These are phyloP conservation scores for Brassica balearica DNA, from an alignment of 441 rosid species.

Conservation along the genomic window DNA sequence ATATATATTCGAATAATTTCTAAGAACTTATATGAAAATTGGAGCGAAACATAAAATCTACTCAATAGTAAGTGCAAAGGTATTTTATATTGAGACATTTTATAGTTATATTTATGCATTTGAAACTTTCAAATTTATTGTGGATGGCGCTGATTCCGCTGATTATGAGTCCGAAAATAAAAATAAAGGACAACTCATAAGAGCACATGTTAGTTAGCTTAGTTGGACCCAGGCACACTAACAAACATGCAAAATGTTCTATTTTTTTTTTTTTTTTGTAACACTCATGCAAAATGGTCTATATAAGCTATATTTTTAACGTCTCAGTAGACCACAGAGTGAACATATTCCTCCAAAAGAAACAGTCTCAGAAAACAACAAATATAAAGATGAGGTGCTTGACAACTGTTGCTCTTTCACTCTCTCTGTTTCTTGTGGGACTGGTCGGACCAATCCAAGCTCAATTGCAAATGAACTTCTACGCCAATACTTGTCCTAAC, in stretches of 20 bases:
- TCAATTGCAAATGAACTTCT: conserved; percentile 62
- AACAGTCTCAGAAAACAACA: conserved; percentile 11
- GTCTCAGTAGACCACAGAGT: conserved; percentile 33
- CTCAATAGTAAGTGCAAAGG: conserved; percentile 1
- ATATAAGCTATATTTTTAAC: conserved; percentile 29
- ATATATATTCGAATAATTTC: not conserved
- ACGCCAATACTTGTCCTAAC: conserved; percentile 71
- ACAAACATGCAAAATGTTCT: conserved; percentile 29
- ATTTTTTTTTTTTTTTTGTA: too few species aligned
- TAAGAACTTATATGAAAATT: not conserved
- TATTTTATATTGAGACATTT: not conserved
- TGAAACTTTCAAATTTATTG: not conserved
- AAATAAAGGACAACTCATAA: conserved; percentile 30
- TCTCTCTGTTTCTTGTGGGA: conserved; percentile 45
- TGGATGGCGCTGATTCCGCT: not conserved
- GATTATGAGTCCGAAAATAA: not conserved
- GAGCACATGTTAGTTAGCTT: conserved; percentile 47
- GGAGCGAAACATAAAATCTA: not conserved
- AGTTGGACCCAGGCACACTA: conserved; percentile 35
- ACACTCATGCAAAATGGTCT: not conserved
- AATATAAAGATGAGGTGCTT: conserved; percentile 20
- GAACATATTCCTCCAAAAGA: conserved; percentile 31
- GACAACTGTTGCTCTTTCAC: conserved; percentile 36
- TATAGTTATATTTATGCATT: not conserved
- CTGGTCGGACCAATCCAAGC: conserved; percentile 49